A percentile compares a stretch with the other conserved stretches of the same genome.
Conservation (phyloP, 2,329 filamentous ascomycete species). For the Fusarium veterinarium region DNA sequence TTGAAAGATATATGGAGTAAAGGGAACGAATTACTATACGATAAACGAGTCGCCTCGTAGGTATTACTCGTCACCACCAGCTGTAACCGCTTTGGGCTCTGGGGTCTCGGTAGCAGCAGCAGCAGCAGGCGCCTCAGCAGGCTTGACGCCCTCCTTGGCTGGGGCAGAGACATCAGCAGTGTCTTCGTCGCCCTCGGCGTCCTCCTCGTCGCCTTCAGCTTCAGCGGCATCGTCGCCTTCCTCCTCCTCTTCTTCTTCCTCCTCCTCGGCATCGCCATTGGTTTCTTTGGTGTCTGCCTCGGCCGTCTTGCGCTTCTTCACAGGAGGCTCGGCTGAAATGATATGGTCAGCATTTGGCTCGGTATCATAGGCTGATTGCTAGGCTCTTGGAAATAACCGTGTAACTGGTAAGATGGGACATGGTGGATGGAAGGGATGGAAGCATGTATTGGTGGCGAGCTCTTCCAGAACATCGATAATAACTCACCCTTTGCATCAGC, state of each 20-base stretch:
- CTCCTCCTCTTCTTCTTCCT: constrained; percentile 48
- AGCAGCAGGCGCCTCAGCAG: constrained; percentile 37
- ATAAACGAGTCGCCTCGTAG: constrained; percentile 1
- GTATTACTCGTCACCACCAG: constrained; percentile 45
- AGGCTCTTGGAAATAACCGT: not conserved
- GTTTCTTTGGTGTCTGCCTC: constrained; percentile 47
- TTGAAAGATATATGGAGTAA: not conserved
- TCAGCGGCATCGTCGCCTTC: constrained; percentile 47
- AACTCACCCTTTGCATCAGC: constrained; percentile 53
- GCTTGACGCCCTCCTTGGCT: constrained; percentile 39
- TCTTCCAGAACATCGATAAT: not conserved
- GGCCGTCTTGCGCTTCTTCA: constrained; percentile 64
- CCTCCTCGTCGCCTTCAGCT: constrained; percentile 44
- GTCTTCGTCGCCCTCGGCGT: constrained; percentile 45
- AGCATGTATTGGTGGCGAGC: not conserved
- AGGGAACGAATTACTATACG: constrained; percentile 25
- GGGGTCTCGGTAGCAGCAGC: constrained; percentile 42
- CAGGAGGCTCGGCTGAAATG: constrained; percentile 47
- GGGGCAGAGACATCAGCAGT: constrained; percentile 35
- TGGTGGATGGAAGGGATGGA: not conserved
- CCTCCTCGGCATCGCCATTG: constrained; percentile 51
- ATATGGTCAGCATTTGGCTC: not conserved
- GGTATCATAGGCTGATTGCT: not conserved
- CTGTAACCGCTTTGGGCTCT: constrained; percentile 46
- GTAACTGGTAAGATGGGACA: not conserved